Evolutionary conservation across 2,329 filamentous ascomycete species (phyloP), one percentile per base, ranked within the genome.

Genomic region (Sporothrix phasma): DNA sequence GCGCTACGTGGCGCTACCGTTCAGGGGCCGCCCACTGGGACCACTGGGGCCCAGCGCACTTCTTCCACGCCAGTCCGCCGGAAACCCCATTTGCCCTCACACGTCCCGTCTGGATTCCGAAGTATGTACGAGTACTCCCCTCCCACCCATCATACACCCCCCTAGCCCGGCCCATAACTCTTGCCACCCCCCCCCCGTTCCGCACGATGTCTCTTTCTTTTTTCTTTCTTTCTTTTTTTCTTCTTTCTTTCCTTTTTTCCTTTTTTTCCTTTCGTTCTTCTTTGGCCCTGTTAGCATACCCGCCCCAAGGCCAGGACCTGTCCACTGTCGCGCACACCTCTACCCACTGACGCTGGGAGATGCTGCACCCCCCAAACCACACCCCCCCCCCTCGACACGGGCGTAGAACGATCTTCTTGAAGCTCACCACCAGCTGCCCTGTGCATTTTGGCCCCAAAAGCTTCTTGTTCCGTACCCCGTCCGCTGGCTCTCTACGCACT

Each of bases 351-450:
- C n/a, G 39, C 51, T 54, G 49, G n/a, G n/a, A 56, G n/a, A 24
- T 56, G 17, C 19, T 39, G n/a, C n/a, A n/a, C n/a, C n/a, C n/a
- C n/a, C n/a, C n/a, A n/a, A n/a, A n/a, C 7, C 19, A 60, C 59
- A 31, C 56, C 62, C 61, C 58, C 58, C 61, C 56, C 37, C 60
- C 41, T 34, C 45, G 19, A 34, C 49, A 19, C 13, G 24, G 39
- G 19, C 46, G 39, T 24, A 31, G 37, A 45, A 59, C 54, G 39
- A 15, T 45, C 31, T 29, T 46, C 22, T 19, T 26, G 41, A 41
- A 29, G 46, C 43, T n/a, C 26, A 61, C 11, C 29, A 51, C 45
- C 31, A 61, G 45, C 59, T 61, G 59, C 59, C 46, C 59, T 51
- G 58, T 37, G 45, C 45, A 49, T 51, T 49, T 17, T 49, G 24